phyloP scores from a whole-genome alignment of 805 yeast genomes.

The Grigorovia humatica region DNA sequence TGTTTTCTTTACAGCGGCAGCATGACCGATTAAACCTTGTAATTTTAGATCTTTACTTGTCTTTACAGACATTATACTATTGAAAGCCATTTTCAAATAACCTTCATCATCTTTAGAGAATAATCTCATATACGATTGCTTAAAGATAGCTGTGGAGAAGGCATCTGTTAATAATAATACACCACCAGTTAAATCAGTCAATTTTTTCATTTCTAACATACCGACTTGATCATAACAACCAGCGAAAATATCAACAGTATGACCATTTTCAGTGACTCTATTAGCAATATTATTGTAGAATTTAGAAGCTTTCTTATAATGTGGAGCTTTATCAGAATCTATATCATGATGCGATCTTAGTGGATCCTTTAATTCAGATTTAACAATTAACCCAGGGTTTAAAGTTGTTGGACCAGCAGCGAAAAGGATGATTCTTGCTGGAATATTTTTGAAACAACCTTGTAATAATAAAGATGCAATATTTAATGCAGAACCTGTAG shows the following conservation, averaged over 20 bases:
- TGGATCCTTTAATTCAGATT: slow-evolving; percentile 86
- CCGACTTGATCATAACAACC: slow-evolving; percentile 97
- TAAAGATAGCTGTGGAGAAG: slow-evolving; percentile 88
- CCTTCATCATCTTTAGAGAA: slow-evolving; percentile 85
- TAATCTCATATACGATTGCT: slow-evolving; percentile 79
- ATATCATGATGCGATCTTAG: slow-evolving; percentile 95
- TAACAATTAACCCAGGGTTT: slow-evolving; percentile 90
- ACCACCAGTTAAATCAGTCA: slow-evolving; percentile 85
- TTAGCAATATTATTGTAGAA: slow-evolving; percentile 68
- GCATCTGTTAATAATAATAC: slow-evolving; percentile 80
- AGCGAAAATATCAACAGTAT: slow-evolving; percentile 81
- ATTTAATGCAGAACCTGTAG: slow-evolving; percentile 86
- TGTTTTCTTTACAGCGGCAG: slow-evolving; percentile 54
- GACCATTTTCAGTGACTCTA: slow-evolving; percentile 62
- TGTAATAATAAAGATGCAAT: slow-evolving; percentile 77
- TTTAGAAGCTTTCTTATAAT: slow-evolving; percentile 75
- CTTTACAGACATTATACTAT: slow-evolving; percentile 77
- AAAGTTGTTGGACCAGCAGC: slow-evolving; percentile 94
- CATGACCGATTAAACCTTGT: slow-evolving; percentile 91
- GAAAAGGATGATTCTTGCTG: slow-evolving; percentile 82
- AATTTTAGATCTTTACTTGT: slow-evolving; percentile 82
- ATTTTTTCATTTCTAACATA: slow-evolving; percentile 81
- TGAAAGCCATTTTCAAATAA: slow-evolving; percentile 79
- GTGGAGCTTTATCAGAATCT: slow-evolving; percentile 82
- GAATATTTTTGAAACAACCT: slow-evolving; percentile 71